These are phyloP conservation scores for Aspergillus sp. DNA, from an alignment of 2,329 filamentous ascomycete species.

Conservation along the genomic window DNA sequence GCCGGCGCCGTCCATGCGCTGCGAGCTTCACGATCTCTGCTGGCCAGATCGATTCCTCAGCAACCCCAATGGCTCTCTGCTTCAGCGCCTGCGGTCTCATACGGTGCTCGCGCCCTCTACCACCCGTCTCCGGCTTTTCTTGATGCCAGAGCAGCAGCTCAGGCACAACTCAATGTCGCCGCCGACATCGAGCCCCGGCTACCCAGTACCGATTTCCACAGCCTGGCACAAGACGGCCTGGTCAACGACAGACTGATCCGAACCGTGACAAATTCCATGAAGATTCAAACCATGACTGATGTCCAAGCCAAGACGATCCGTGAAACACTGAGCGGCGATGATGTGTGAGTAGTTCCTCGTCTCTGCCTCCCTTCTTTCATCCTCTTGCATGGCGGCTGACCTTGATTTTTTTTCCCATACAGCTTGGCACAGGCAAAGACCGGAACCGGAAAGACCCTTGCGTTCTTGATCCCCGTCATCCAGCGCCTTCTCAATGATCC, in stretches of 20 bases:
- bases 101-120: constrained; percentile 31
- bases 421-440: constrained; percentile 94
- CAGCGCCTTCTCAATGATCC: constrained; percentile 74
- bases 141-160: constrained; percentile 19
- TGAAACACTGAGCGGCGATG: constrained; percentile 74
- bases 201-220: too few species aligned
- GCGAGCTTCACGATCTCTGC: constrained; percentile 34
- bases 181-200: constrained; percentile 27
- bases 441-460: constrained; percentile 94
- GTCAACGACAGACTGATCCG: constrained; percentile 67
- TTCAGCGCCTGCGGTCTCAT: constrained; percentile 18
- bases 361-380: not conserved
- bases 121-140: constrained; percentile 30
- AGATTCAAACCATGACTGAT: constrained; percentile 83
- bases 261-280: constrained; percentile 71
- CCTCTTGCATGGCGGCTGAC: constrained; percentile 23
- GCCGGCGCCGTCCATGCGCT: constrained; percentile 40
- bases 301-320: constrained; percentile 85
- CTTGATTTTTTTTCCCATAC: constrained; percentile 12
- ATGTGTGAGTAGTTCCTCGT: constrained; percentile 64
- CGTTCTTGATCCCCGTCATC: constrained; percentile 83
- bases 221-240: constrained; percentile 36
- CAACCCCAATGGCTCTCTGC: constrained; percentile 31
- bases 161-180: too few species aligned
- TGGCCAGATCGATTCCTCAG: constrained; percentile 30